phyloP scores from a whole-genome alignment of 78 protist species.

The Protostelium mycophagum region DNA sequence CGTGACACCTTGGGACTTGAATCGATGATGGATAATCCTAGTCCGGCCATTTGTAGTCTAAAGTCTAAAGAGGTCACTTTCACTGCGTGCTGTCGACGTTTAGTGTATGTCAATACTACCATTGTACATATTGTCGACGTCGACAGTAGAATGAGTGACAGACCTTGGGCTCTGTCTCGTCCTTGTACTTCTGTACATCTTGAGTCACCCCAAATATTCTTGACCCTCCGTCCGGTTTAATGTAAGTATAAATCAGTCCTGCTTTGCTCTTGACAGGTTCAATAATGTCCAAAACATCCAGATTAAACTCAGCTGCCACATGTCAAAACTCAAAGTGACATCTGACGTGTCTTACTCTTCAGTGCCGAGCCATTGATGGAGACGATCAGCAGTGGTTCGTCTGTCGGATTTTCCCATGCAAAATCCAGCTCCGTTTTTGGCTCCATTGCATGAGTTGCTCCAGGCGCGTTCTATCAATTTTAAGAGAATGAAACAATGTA shows the following conservation, averaged over 20 bases:
- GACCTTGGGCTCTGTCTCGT: not conserved
- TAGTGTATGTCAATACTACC: no score
- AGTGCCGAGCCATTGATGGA: not conserved
- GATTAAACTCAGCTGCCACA: not conserved
- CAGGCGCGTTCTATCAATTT: no score
- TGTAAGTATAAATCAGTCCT: not conserved
- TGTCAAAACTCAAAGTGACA: no score
- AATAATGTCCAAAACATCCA: not conserved
- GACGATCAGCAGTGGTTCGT: not conserved
- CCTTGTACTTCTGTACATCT: not conserved
- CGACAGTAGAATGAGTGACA: no score
- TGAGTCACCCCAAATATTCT: not conserved
- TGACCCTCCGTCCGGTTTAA: not conserved
- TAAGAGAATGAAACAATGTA: no score
- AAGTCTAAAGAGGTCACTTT: not conserved
- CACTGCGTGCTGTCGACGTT: not conserved
- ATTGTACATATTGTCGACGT: not conserved
- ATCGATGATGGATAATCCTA: not conserved
- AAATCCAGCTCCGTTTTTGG: not conserved
- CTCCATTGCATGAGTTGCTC: no score
- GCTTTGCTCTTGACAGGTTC: not conserved
- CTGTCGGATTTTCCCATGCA: not conserved
- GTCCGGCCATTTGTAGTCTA: not conserved
- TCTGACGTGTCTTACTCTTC: no score
- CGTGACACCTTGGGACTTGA: not conserved